Base-by-base conservation (phyloP, 768 basidiomycete genomes). In the Boletus insuetus region DNA sequence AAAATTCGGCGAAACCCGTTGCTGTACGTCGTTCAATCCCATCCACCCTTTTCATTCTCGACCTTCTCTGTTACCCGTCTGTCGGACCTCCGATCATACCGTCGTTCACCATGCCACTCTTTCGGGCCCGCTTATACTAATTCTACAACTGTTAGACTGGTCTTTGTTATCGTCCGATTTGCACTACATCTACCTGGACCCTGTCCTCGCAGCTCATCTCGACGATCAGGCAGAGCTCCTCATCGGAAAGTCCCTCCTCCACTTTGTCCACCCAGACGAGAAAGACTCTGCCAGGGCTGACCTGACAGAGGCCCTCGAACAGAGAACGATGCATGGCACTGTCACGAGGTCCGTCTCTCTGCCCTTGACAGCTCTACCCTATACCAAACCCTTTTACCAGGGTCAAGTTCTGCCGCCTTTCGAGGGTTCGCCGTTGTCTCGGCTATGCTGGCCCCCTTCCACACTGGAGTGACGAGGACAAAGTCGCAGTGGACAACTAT, bases 181-280 rank as follows among this genome's bases (percentile, higher is more conserved):
- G 47, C 74, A 81, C 48, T 91, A 91, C 73, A 82, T 93, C 57
- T 92, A 90, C 72, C 79, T 91, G 59, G 91, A 93, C 74, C 91
- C 91, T 56, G 85, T 90, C 52, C 79, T 93, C 58, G 77, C 82
- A 14, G 69, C 59, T 66, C 91, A 94, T 69, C 85, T 94, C 63
- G 82, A 78, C 37, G 79, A 82, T 49, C 84, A 93, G 69, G 85
- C 89, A 0, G 75, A 81, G n/a, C 66, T 74, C 31, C 80, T 94
- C 62, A 74, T 89, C 55, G 88, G 86, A 59, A 83, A 82, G 66
- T 83, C 84, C 17, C 79, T 94, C 43, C 75, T 93, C 53, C 75
- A 77, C 39, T 94, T 90, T 68, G 86, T 94, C 35, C 91, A 94
- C 66, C 91, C 91, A 56, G 90, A 91, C 58, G 91, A 94, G 63